Conservation (phyloP, 1,284 basidiomycete species). For the Papiliotrema flavescens region DNA sequence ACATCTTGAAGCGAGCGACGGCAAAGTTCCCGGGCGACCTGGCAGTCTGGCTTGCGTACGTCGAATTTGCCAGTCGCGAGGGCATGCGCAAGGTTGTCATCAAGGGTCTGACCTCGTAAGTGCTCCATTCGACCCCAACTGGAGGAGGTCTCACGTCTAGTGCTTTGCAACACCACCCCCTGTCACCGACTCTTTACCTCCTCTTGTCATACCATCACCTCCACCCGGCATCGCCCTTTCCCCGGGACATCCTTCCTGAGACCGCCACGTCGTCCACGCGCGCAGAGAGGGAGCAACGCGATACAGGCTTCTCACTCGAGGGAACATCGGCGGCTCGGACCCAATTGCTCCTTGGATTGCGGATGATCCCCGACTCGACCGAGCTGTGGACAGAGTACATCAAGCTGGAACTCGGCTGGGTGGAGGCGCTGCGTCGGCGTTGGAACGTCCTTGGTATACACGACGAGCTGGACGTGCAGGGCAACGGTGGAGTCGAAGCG, state of each 20-base stretch:
- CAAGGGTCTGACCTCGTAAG: constrained; percentile 62
- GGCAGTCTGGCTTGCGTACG: constrained; percentile 82
- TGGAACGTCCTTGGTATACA: constrained; percentile 62
- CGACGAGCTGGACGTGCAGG: constrained; percentile 7
- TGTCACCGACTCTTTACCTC: constrained; percentile 73
- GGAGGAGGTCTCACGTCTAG: constrained; percentile 47
- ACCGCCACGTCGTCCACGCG: constrained; percentile 21
- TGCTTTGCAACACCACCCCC: constrained; percentile 82
- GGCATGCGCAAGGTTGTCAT: constrained; percentile 77
- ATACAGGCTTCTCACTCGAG: constrained; percentile 40
- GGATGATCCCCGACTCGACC: constrained; percentile 65
- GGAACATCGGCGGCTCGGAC: constrained; percentile 64
- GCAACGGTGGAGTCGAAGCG: constrained; percentile 12
- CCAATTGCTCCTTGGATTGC: constrained; percentile 78
- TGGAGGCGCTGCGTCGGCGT: constrained; percentile 74
- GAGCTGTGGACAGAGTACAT: constrained; percentile 84
- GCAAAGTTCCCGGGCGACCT: constrained; percentile 85
- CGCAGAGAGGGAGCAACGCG: constrained; percentile 3
- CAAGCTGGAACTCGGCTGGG: constrained; percentile 84
- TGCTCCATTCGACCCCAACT: not conserved
- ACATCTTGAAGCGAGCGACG: constrained; percentile 85
- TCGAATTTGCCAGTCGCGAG: constrained; percentile 74
- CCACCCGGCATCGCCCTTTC: constrained; percentile 63
- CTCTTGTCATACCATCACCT: constrained; percentile 83
- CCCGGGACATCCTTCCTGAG: constrained; percentile 42